phyloP scores from a whole-genome alignment of 176 grass and related monocot species.

The Oryza officinalis region DNA sequence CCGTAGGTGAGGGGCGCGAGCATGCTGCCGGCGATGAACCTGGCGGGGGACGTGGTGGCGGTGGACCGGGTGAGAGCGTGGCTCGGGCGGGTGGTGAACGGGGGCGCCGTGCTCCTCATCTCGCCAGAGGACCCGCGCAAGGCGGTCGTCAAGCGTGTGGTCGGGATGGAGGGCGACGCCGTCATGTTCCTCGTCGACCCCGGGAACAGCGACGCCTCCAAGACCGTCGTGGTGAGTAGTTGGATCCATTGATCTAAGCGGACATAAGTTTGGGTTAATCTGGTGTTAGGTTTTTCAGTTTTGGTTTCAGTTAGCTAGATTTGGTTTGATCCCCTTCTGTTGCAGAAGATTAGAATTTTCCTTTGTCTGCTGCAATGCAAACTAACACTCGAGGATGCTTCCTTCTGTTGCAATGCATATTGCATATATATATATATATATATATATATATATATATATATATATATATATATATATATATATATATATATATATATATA shows the following conservation, averaged over 20 bases:
- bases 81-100: slow-evolving; percentile 36
- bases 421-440: too few relatives aligned
- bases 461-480: too few relatives aligned
- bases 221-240: slow-evolving; percentile 62
- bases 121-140: slow-evolving; percentile 86
- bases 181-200: slow-evolving; percentile 69
- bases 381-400: not conserved
- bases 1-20: slow-evolving; percentile 55
- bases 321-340: not conserved
- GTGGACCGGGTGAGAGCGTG: slow-evolving; percentile 53
- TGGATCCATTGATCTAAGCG: not conserved
- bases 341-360: not conserved
- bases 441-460: too few relatives aligned
- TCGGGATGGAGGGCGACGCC: slow-evolving; percentile 60
- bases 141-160: slow-evolving; percentile 59
- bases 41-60: slow-evolving; percentile 68
- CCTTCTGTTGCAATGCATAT: too few relatives aligned
- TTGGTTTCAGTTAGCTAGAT: not conserved
- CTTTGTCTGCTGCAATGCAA: not conserved
- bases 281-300: not conserved
- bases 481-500: too few relatives aligned
- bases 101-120: slow-evolving; percentile 66
- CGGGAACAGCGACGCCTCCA: slow-evolving; percentile 39
- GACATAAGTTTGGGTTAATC: not conserved
- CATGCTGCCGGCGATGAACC: slow-evolving; percentile 81